Conservation (phyloP, 176 grass and related monocot species). For the Oryza glaberrima region DNA sequence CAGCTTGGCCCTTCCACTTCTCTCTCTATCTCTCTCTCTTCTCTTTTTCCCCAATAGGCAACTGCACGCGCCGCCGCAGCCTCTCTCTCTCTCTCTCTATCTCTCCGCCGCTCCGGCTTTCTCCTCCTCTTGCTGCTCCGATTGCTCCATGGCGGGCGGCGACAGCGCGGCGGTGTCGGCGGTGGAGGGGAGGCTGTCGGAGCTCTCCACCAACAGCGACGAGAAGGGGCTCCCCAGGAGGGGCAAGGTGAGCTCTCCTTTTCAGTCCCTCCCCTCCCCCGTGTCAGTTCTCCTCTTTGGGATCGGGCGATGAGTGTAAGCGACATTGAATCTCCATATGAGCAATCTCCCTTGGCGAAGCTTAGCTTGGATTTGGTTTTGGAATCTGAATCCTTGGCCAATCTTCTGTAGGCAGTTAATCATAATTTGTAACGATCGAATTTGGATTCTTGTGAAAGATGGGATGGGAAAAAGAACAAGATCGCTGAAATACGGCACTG, state of each 20-base stretch:
- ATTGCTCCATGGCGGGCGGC: slow-evolving; percentile 41
- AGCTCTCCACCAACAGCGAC: slow-evolving; percentile 9
- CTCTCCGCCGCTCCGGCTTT: neutral
- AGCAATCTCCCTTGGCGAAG: neutral
- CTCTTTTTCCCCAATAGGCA: neutral
- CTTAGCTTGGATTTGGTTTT: neutral
- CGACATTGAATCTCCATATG: neutral
- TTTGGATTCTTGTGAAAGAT: neutral
- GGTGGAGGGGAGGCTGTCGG: slow-evolving; percentile 21
- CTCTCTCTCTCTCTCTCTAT: neutral
- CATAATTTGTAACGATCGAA: neutral
- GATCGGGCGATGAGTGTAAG: neutral
- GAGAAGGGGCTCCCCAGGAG: slow-evolving; percentile 34
- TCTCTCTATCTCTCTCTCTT: no score
- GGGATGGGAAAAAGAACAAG: neutral
- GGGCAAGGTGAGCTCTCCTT: slow-evolving; percentile 36
- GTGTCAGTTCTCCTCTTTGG: neutral
- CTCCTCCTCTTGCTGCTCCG: neutral
- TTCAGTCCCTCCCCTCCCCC: neutral
- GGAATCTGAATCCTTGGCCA: neutral
- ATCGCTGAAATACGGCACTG: neutral
- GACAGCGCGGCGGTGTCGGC: slow-evolving; percentile 21
- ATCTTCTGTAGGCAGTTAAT: neutral
- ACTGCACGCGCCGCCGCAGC: neutral
- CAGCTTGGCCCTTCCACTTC: neutral